Conservation (phyloP, 2,329 filamentous ascomycete genomes). For the Colletotrichum camelliae region DNA sequence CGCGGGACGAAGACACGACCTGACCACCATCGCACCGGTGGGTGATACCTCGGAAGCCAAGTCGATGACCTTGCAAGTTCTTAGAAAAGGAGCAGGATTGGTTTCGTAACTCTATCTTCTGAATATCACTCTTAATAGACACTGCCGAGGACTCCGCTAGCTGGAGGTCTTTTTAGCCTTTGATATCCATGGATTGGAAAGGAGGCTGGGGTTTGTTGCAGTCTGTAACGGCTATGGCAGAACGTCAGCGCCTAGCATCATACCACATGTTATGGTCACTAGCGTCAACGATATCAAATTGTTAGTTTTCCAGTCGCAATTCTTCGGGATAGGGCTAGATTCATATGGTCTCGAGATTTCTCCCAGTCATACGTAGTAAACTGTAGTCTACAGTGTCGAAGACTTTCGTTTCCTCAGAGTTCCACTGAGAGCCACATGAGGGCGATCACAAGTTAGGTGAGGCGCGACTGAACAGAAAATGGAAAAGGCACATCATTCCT, state of each 20-base stretch:
- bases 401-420: rapidly evolving
- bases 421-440: not conserved
- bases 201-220: too few species aligned
- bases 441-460: not conserved
- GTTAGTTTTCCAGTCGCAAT: too few species aligned
- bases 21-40: not conserved
- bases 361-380: not conserved
- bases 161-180: not conserved
- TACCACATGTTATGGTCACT: too few species aligned
- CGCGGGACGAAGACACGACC: not conserved
- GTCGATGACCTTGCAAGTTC: not conserved
- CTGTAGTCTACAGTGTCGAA: rapidly evolving
- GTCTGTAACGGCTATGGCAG: too few species aligned
- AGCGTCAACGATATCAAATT: too few species aligned
- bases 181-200: too few species aligned
- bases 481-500: not conserved
- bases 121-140: not conserved
- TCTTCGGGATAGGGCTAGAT: not conserved
- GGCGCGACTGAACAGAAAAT: not conserved
- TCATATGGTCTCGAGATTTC: not conserved
- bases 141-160: not conserved
- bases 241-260: too few species aligned
- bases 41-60: not conserved
- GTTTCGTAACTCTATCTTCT: not conserved
- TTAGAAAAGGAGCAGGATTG: not conserved